phyloP scores from a whole-genome alignment of 176 grass and related monocot species.

The Oryza longistaminata region DNA sequence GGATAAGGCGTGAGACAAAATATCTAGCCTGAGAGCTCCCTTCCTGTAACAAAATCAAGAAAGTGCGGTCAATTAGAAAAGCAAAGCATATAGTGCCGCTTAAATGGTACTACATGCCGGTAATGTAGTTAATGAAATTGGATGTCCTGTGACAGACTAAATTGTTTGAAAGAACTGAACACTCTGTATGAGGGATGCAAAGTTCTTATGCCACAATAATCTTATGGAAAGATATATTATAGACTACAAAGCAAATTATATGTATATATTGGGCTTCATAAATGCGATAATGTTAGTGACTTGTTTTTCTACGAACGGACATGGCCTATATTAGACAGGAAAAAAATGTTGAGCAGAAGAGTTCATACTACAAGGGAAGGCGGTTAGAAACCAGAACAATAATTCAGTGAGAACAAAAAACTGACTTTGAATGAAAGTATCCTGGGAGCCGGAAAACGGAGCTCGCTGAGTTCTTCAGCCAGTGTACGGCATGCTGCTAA shows the following conservation, averaged over 20 bases:
- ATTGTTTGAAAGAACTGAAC: not conserved
- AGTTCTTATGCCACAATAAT: not conserved
- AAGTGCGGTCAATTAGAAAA: slow-evolving; percentile 24
- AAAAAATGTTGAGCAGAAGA: slow-evolving; percentile 7
- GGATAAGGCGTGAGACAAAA: slow-evolving; percentile 96
- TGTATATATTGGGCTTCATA: not conserved
- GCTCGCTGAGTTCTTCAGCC: slow-evolving; percentile 85
- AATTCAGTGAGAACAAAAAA: slow-evolving; percentile 35
- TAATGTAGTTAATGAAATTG: slow-evolving; percentile 6
- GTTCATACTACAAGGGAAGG: not conserved
- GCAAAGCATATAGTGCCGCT: not conserved
- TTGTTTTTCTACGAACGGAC: not conserved
- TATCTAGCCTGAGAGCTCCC: slow-evolving; percentile 96
- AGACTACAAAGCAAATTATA: slow-evolving; percentile 9
- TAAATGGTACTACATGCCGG: slow-evolving; percentile 3
- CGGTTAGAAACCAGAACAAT: not conserved
- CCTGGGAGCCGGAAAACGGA: slow-evolving; percentile 90
- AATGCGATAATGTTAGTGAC: not conserved
- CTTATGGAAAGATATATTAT: not conserved
- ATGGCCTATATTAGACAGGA: slow-evolving; percentile 4
- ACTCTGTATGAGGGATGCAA: not conserved
- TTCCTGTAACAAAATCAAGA: slow-evolving; percentile 55
- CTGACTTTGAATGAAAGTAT: slow-evolving; percentile 96
- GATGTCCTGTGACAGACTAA: slow-evolving; percentile 1
- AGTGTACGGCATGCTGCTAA: slow-evolving; percentile 94